phyloP scores from a whole-genome alignment of 768 basidiomycete species.

The Aureoboletus auriporus region DNA sequence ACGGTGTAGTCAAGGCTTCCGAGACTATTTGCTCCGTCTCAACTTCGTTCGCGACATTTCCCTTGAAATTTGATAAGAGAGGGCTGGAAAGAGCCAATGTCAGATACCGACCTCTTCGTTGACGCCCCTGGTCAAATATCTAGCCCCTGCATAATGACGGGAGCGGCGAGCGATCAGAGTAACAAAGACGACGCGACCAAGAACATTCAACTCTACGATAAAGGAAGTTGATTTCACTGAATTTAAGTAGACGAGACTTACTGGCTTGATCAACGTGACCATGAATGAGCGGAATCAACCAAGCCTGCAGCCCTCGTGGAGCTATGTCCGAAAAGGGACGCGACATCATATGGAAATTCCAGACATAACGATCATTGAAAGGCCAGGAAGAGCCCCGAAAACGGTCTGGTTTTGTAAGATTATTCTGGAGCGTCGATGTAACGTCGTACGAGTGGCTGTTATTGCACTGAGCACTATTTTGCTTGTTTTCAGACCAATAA shows the following conservation, averaged over 20 bases:
- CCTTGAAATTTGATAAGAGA: slow-evolving; percentile 43
- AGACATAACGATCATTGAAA: slow-evolving; percentile 87
- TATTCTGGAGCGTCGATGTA: slow-evolving; percentile 92
- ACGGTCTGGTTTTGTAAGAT: slow-evolving; percentile 62
- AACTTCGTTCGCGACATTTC: slow-evolving; percentile 97
- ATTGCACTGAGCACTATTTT: neutral
- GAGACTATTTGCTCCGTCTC: slow-evolving; percentile 98
- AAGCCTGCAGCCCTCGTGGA: slow-evolving; percentile 54
- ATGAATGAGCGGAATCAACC: slow-evolving; percentile 90
- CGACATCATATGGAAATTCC: slow-evolving; percentile 89
- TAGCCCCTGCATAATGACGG: slow-evolving; percentile 91
- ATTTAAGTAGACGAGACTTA: slow-evolving; percentile 37
- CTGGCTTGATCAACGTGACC: slow-evolving; percentile 99
- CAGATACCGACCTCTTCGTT: slow-evolving; percentile 69
- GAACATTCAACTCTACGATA: slow-evolving; percentile 77
- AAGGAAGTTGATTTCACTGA: neutral
- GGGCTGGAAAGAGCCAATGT: neutral
- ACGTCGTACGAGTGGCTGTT: slow-evolving; percentile 92
- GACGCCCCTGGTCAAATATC: slow-evolving; percentile 91
- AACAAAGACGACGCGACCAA: slow-evolving; percentile 86
- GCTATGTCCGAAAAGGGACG: slow-evolving; percentile 52
- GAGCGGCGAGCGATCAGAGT: slow-evolving; percentile 95
- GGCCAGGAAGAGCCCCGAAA: slow-evolving; percentile 47
- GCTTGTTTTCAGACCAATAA: neutral
- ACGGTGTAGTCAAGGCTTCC: slow-evolving; percentile 84